Percentiles rank a stretch among this genome's conserved stretches.
Evolutionary conservation across 2,329 filamentous ascomycete genomes (phyloP).

Genomic region (Ophiostoma piceae): DNA sequence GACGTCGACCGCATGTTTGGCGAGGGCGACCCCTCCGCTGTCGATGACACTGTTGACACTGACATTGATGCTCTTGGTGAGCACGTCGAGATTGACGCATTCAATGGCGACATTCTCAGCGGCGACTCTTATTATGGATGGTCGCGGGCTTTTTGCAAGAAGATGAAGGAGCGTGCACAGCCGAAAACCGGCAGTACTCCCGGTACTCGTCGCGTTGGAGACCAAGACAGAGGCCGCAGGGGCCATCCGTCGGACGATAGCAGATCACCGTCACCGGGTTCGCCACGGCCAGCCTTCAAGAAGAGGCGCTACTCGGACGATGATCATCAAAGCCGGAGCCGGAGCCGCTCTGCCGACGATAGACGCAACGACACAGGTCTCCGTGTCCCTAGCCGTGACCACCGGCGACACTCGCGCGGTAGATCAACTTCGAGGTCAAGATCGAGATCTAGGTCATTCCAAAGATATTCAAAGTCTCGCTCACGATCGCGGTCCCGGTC

Average conservation of each 20-base stretch:
- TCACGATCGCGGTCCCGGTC: background rate
- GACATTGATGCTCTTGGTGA: constrained; percentile 75
- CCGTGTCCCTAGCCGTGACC: background rate
- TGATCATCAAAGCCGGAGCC: background rate
- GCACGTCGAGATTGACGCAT: constrained; percentile 57
- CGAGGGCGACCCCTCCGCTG: constrained; percentile 37
- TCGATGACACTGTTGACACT: constrained; percentile 39
- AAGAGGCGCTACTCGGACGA: background rate
- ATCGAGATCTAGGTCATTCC: background rate
- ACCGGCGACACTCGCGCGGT: background rate
- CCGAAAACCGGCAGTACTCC: background rate
- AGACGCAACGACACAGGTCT: background rate
- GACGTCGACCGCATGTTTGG: constrained; percentile 64
- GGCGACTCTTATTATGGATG: constrained; percentile 83
- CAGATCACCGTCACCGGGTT: background rate
- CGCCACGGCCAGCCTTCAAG: background rate
- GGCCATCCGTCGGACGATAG: background rate
- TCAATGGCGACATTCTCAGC: constrained; percentile 58
- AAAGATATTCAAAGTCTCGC: background rate
- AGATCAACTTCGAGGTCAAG: background rate
- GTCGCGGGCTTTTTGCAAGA: constrained; percentile 73
- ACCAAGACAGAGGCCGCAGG: background rate
- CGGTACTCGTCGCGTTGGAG: background rate
- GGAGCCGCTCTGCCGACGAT: background rate
- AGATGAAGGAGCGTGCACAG: constrained; percentile 59